Base-by-base conservation (phyloP, 371 early-diverging fungal species). In the Aphelidium insulamus region DNA sequence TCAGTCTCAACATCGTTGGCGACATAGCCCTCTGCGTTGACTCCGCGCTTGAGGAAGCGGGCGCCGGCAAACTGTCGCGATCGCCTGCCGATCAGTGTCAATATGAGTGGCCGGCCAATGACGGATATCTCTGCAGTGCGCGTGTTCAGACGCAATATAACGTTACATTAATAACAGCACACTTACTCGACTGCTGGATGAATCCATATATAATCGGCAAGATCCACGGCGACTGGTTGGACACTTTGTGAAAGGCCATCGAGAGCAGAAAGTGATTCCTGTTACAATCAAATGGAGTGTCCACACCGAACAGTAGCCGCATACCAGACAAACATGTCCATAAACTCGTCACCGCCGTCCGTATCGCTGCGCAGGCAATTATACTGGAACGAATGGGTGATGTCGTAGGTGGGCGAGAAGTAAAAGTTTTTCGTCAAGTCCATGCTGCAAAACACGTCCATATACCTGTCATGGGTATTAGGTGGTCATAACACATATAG, bases 1-100 rank as follows among this genome's bases (percentile, higher is more conserved):
- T 97, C 98, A 0, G 97, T 95, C 51, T 99, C 99, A 4, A 99
- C 98, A 40, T 92, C 97, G 53, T 99, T 99, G 2, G 97, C 95
- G 4, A 88, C 91, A 55, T 77, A 80, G 0, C 92, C 88, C 57
- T 80, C 39, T 37, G 78, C 78, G 50, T 97, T 88, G 18, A 74
- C 77, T 12, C 99, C 99, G 33, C 99, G 69, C 34, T 87, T 86
- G 33, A 90, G 62, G 43, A 86, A 98, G 20, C 99, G 69, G 6
- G 92, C 87, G 4, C 99, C 99, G 10, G 94, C 92, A 67, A 79
- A 95, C 33, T 76, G 59, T 2, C 88, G 62, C 18, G 94, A 92
- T 33, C 97, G 61, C 18, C 97, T 57, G 1, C 91, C 97, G 51
- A 95, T 87, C 44, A 95, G 53, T 0, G 94, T 90, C 2, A 95